Base-by-base conservation (phyloP, 768 basidiomycete species). In the Pisolithus marmoratus region DNA sequence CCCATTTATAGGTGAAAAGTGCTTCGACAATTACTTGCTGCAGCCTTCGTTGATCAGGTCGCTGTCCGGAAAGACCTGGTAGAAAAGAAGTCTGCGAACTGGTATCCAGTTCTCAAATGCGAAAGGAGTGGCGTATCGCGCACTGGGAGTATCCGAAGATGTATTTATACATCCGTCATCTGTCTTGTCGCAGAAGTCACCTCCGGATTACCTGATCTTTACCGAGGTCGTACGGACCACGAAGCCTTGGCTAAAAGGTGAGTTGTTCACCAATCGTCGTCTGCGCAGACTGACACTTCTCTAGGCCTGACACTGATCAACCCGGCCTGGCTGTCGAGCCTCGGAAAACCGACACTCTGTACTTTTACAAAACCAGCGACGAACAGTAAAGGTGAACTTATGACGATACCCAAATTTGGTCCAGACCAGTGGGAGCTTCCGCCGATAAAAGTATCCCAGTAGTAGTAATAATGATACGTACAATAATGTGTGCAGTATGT, bases 1-100 rank as follows among this genome's bases (percentile, higher is more conserved):
- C 48, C 31, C 51, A n/a, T 52, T n/a, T 3, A 19, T 4, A 97
- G 90, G 75, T 97, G 58, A 97, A 95, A n/a, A 67, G 83, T 90
- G 17, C 74, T 99, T 11, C 81, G 90, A 38, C 96, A 98, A 64
- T 76, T 97, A 9, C 63, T 97, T 43, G 77, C 89, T 0, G 87
- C 95, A 9, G 90, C 83, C 15, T 97, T 96, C 70, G 90, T 98
- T 57, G 94, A 99, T 67, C 92, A 95, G 68, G 83, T 97, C 14
- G 96, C 96, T 8, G 78, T 94, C 14, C 83, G 96, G 24, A 91
- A 88, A 63, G 95, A 98, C 63, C 67, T 90, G 31, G 75, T 84
- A 14, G 78, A 83, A 42, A 82, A 81, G 54, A 71, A 75, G 45
- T 70, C 74, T 15, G 72, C 77, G 2, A n/a, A 73, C 77, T 12